A percentile compares a stretch with the other conserved stretches of the same genome.
Conservation (phyloP, 257 asterid genomes). For the Solanum corneliomulleri region DNA sequence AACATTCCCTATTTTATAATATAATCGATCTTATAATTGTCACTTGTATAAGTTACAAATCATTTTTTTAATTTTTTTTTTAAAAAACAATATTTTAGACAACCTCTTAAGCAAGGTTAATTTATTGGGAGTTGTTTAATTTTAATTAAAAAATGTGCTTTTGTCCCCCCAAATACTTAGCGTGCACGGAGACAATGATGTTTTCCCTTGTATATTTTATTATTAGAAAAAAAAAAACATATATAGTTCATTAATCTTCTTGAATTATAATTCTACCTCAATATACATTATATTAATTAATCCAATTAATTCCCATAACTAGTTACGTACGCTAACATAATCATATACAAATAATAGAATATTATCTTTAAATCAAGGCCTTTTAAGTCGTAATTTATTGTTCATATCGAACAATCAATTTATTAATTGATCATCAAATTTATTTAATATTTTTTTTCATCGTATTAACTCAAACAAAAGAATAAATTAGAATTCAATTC, state of each 20-base stretch:
- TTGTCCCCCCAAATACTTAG: slow-evolving; percentile 3
- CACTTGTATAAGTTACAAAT: not conserved
- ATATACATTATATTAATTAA: not conserved
- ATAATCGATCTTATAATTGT: not conserved
- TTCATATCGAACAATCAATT: not conserved
- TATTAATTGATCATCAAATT: not conserved
- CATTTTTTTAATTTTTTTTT: not conserved
- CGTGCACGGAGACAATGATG: slow-evolving; percentile 27
- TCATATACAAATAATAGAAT: not conserved
- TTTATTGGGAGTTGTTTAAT: not conserved
- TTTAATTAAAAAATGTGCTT: not conserved
- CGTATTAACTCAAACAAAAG: not conserved
- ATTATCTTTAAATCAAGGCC: not conserved
- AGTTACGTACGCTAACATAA: not conserved
- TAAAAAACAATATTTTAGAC: not conserved
- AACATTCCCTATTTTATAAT: not conserved
- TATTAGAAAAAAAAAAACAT: not conserved
- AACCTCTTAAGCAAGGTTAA: not conserved
- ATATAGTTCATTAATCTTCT: not conserved
- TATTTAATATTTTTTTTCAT: not conserved
- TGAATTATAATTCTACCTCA: not conserved
- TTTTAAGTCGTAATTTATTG: not conserved
- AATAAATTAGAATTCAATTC: not conserved
- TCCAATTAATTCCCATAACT: not conserved
- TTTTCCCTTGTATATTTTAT: not conserved